These are phyloP conservation scores for Tetraselmis chui DNA, from an alignment of 139 green algal genomes.

Conservation along the genomic window DNA sequence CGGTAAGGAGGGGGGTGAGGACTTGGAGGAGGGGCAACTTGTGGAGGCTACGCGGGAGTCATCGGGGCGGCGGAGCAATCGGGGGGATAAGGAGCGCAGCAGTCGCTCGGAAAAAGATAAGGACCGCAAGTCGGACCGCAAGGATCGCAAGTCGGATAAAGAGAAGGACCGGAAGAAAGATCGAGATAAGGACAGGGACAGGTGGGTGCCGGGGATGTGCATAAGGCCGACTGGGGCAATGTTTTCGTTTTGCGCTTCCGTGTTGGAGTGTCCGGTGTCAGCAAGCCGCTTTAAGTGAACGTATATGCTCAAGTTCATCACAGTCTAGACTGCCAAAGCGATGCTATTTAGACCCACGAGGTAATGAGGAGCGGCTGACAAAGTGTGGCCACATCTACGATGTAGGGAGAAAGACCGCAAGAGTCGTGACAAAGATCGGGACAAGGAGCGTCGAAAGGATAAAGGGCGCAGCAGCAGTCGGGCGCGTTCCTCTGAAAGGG, in stretches of 20 bases:
- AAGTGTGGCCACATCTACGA: too few species aligned
- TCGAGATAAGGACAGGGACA: not conserved
- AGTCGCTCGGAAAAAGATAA: not conserved
- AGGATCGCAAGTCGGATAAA: not conserved
- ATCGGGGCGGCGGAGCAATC: not conserved
- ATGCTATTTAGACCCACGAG: too few species aligned
- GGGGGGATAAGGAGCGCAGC: not conserved
- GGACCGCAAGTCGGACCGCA: not conserved
- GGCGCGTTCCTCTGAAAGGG: not conserved
- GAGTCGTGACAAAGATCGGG: not conserved
- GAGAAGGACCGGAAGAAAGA: not conserved
- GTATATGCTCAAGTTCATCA: too few species aligned
- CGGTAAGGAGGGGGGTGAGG: too few species aligned
- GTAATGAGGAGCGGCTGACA: too few species aligned
- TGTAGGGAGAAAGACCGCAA: not conserved
- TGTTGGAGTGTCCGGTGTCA: too few species aligned
- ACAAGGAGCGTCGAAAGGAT: not conserved
- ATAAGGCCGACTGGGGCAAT: too few species aligned
- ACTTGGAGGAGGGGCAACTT: not conserved
- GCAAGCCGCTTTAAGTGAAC: too few species aligned
- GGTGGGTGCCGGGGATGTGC: too few species aligned
- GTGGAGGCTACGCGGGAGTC: not conserved
- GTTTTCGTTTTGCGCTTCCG: too few species aligned
- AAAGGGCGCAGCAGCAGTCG: not conserved
- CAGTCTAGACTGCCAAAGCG: too few species aligned